Base-by-base conservation (phyloP, 2,329 filamentous ascomycete species). In the Exophiala sp. region DNA sequence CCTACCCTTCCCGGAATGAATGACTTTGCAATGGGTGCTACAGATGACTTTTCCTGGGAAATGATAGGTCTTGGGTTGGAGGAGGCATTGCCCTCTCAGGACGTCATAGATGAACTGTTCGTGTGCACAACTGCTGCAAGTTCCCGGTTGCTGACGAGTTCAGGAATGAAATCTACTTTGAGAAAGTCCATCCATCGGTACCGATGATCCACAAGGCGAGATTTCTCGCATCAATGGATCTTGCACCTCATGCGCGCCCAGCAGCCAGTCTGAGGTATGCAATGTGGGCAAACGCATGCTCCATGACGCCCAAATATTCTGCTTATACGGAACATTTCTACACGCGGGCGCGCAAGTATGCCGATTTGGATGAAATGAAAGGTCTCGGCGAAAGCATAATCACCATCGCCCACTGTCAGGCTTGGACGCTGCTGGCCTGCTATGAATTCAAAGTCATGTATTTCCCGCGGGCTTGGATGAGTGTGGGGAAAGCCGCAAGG, bases 391-490 rank as follows among this genome's bases (percentile, higher is more conserved):
- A 97, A 67, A 78, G 83, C 58, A 86, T 94, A 65, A 86, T 96
- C 58, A 91, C 85, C 1, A 75, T 96, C 23, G 83, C 85, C 13
- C 88, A 95, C 66, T 86, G 85, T 43, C 93, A 98, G 66, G 81
- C 87, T 1, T 94, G 94, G 77, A 74, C 82, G 21, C 72, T 97
- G 16, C 75, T 94, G 41, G 80, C 83, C 4, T 82, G 79, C 0
- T 96, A 95, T 62, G 93, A 98, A 67, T 97, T 96, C 74, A 95
- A 91, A 70, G 86, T 87, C 78, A 95, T 97, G 87, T 94, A 89
- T 66, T 97, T 97, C 61, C 91, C 93, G 1, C 77, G 93, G 58
- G 93, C 93, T 1, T 97, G 93, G 93, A 81, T 95, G 71, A 96
- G 87, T 59, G 85, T 87, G 2, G 93, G 91, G 18, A 78, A 86